A percentile compares a stretch with the other conserved stretches of the same genome.
Conservation (phyloP, 148 eudicot genomes). For the Rhododendron griersonianum region DNA sequence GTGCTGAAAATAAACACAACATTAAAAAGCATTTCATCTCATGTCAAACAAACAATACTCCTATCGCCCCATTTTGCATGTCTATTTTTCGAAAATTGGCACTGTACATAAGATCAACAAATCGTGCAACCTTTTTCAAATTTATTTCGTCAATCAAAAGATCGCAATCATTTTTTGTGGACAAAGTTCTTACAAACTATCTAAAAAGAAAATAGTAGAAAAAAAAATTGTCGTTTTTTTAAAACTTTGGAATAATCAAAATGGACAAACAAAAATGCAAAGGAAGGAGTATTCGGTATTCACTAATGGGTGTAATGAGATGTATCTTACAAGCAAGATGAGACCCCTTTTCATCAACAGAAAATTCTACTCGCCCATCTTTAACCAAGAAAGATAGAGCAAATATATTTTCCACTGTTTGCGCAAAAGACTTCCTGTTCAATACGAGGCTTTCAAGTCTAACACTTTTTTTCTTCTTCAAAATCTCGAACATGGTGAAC, state of each 20-base stretch:
- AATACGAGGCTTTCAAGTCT: constrained; percentile 38
- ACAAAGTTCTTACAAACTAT: not conserved
- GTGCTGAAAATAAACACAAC: constrained; percentile 26
- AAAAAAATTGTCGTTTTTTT: not conserved
- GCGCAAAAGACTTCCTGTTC: constrained; percentile 51
- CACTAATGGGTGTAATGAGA: not conserved
- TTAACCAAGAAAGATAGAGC: constrained; percentile 60
- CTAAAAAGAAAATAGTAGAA: not conserved
- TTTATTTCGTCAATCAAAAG: not conserved
- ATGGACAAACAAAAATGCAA: not conserved
- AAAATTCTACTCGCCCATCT: constrained; percentile 45
- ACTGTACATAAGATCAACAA: not conserved
- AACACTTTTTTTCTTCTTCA: constrained; percentile 31
- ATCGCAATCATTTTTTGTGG: not conserved
- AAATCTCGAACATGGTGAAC: constrained; percentile 40
- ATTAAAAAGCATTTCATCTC: not conserved
- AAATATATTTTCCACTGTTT: constrained; percentile 59
- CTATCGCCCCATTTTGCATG: not conserved
- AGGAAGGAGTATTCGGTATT: not conserved
- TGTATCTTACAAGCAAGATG: constrained; percentile 44
- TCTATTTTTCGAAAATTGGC: not conserved
- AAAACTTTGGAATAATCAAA: not conserved
- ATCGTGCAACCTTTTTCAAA: not conserved
- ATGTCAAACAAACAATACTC: not conserved
- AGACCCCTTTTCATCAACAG: constrained; percentile 31